These are phyloP conservation scores for Coleophoma eucalyptorum DNA, from an alignment of 2,329 filamentous ascomycete species.

Conservation along the genomic window DNA sequence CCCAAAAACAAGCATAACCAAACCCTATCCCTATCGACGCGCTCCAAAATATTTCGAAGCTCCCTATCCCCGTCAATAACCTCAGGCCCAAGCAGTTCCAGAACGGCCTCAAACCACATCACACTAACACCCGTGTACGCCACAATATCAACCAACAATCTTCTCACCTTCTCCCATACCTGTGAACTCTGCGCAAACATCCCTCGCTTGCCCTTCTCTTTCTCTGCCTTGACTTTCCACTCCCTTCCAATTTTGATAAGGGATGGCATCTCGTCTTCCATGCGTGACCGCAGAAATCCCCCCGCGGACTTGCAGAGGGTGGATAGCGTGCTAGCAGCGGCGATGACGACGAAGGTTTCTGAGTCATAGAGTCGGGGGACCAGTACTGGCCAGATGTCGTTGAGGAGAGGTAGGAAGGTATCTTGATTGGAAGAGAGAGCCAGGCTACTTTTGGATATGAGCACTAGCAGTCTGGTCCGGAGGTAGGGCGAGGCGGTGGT, in stretches of 20 bases:
- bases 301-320: constrained; percentile 70
- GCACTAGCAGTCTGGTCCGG: constrained; percentile 71
- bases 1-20: constrained; percentile 58
- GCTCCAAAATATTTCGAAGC: constrained; percentile 55
- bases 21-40: constrained; percentile 69
- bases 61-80: constrained; percentile 40
- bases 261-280: constrained; percentile 69
- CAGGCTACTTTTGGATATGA: constrained; percentile 69
- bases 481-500: constrained; percentile 79
- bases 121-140: constrained; percentile 62
- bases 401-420: constrained; percentile 82
- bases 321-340: constrained; percentile 65
- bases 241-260: constrained; percentile 46
- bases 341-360: constrained; percentile 65
- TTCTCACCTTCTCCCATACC: constrained; percentile 60
- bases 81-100: constrained; percentile 54
- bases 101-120: constrained; percentile 66
- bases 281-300: constrained; percentile 73
- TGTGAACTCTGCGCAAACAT: constrained; percentile 58
- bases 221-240: constrained; percentile 30
- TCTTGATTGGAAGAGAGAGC: constrained; percentile 74
- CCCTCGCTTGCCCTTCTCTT: constrained; percentile 37
- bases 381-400: constrained; percentile 86
- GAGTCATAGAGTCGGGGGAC: constrained; percentile 61
- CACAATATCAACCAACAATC: constrained; percentile 57